Base-by-base conservation (phyloP, 2,329 filamentous ascomycete genomes). In the Ophiocordyceps camponoti-leonardi region DNA sequence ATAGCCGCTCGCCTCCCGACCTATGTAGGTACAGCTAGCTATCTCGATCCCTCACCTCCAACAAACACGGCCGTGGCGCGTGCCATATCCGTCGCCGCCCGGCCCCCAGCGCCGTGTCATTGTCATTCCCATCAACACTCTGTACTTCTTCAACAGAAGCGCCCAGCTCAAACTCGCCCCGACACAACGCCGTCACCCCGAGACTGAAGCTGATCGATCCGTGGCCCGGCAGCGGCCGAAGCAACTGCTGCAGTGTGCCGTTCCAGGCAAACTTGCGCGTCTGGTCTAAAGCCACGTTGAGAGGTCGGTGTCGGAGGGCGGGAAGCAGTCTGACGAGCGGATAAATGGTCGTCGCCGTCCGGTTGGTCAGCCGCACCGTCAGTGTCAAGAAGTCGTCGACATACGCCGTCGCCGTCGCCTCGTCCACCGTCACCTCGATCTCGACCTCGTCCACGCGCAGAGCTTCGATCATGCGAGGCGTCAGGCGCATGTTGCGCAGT, bases 261-360 rank as follows among this genome's bases (percentile, higher is more conserved):
- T 86, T 90, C 81, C 86, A 92, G 1, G 81, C 80, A 45, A 94
- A 73, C 50, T 86, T 85, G 56, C 85, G 80, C 40, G 83, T 83
- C 46, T 90, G 76, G 58, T 94, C 88, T 16, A 94, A 73, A 2
- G 85, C 83, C 14, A 84, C 69, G 49, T 77, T 79, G 44, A 75
- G 71, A 1, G 83, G 75, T 16, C 88, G 77, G 55, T 87, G 76
- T 41, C 83, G 75, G 16, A 94, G 72, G 44, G 79, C 75, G 0
- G 88, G 87, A 59, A 88, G 76, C 14, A 94, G 65, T 35, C 88
- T 75, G 40, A 94, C 67, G 1, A 93, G 67, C 0, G 85, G 80
- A 41, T 77, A 71, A 31, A 94, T 77, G 0, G 81, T 73, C 35
- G 72, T 67, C 1, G 69, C 61, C 28, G 79, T 86, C 47, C 83